Base-by-base conservation (phyloP, 1,139 yeast species). In the Candida sp. region DNA sequence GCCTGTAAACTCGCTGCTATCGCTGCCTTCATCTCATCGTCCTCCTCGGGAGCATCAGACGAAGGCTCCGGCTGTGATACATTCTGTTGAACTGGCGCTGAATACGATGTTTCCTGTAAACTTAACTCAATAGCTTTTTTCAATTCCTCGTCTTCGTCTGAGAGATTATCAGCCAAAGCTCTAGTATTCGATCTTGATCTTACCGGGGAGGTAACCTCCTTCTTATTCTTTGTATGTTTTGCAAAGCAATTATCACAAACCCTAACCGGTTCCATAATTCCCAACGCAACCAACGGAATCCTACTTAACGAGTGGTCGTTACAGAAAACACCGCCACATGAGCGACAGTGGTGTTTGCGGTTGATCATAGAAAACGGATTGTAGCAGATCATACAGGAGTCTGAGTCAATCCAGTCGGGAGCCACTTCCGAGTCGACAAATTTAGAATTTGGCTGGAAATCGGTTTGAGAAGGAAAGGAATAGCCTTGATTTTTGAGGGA, bases 331-430 rank as follows among this genome's bases (percentile, higher is more conserved):
- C 97, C 97, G 22, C 99, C 99, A 66, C 99, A 93, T 42, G 96
- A 87, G 44, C 99, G 77, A 61, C 99, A 93, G 64, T 93, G 99
- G 62, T 93, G 99, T 60, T 93, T 90, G 56, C 99, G 75, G 60
- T 88, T 90, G 51, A 91, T 71, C 63, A 91, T 78, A 2, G 95
- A 75, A 57, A 93, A 93, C 11, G 84, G 70, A 33, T 76, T 81
- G 43, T 95, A 90, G 55, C 98, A 89, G 46, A 88, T 82, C 98
- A 95, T 91, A 62, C 99, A 93, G 9, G 88, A 89, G 56, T 90
- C 96, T 15, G 90, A 84, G 57, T 95, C 99, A 22, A 87, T 84
- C 99, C 99, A 93, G 55, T 91, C 98, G 0, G 99, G 99, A 3
- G 99, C 97, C 4, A 93, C 91, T 48, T 84, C 87, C 1, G 97